phyloP scores from a whole-genome alignment of 1,139 yeast genomes.

The Lizanozyma gosingica region DNA sequence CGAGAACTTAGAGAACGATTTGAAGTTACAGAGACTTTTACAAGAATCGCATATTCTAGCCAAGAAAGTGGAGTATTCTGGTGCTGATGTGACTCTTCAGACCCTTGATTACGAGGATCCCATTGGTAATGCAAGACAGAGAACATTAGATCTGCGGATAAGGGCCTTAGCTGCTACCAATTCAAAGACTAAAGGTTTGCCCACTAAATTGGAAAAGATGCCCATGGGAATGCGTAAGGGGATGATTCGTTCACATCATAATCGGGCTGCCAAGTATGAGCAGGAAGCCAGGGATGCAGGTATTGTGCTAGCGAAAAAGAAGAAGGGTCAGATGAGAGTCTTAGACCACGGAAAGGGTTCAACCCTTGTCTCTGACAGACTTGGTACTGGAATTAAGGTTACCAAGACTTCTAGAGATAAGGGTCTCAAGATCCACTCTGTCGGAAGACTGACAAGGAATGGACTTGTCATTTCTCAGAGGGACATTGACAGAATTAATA shows the following conservation, averaged over 20 bases:
- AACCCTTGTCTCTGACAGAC: constrained; percentile 42
- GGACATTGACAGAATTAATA: constrained; percentile 49
- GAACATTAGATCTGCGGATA: constrained; percentile 65
- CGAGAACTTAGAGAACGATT: constrained; percentile 64
- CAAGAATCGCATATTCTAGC: constrained; percentile 81
- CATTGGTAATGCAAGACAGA: constrained; percentile 69
- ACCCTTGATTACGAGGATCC: constrained; percentile 63
- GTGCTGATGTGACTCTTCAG: constrained; percentile 67
- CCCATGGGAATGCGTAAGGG: constrained; percentile 88
- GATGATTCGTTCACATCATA: constrained; percentile 51
- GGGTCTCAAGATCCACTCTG: constrained; percentile 68
- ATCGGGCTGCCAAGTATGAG: constrained; percentile 50
- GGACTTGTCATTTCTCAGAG: constrained; percentile 68
- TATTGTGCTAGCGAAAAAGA: constrained; percentile 59
- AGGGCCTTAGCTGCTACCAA: constrained; percentile 44
- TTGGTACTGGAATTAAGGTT: constrained; percentile 38
- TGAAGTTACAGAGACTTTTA: constrained; percentile 73
- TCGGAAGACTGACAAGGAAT: constrained; percentile 74
- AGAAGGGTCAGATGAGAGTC: constrained; percentile 55
- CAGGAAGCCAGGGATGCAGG: constrained; percentile 84
- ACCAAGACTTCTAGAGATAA: constrained; percentile 46
- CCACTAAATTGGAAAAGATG: constrained; percentile 57
- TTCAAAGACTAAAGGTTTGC: constrained; percentile 30
- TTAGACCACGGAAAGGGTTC: constrained; percentile 48
- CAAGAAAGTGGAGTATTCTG: constrained; percentile 47